Percentiles rank a stretch among this genome's conserved stretches.
Evolutionary conservation across 2,329 filamentous ascomycete species (phyloP).

Genomic region (Alternaria sp.): DNA sequence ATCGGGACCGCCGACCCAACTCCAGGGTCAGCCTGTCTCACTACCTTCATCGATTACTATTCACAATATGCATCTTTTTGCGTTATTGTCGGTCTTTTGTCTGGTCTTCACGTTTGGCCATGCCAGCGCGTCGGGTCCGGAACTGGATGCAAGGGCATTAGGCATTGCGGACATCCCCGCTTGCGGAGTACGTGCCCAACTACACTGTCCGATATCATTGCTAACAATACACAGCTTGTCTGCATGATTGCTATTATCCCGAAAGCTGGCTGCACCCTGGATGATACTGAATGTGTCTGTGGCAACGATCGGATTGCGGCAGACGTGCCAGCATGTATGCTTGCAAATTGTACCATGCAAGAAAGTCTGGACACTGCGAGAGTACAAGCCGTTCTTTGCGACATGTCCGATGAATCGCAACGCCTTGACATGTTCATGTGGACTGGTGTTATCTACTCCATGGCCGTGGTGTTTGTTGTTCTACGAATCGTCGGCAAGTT

Average conservation of each 20-base stretch:
- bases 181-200: constrained; percentile 22
- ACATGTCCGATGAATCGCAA: constrained; percentile 22
- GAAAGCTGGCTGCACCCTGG: constrained; percentile 17
- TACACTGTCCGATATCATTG: background rate
- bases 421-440: constrained; percentile 5
- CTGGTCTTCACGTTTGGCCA: background rate
- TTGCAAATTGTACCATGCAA: constrained; percentile 31
- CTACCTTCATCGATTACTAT: background rate
- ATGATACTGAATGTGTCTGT: constrained; percentile 26
- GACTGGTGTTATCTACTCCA: constrained; percentile 18
- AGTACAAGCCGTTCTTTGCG: constrained; percentile 29
- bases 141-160: constrained; percentile 4
- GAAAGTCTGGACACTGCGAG: constrained; percentile 25
- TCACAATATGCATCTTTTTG: constrained; percentile 2
- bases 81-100: background rate
- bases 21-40: background rate
- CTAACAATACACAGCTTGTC: constrained; percentile 15
- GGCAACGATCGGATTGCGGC: constrained; percentile 8
- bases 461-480: constrained; percentile 19
- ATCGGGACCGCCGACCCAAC: background rate
- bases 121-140: background rate
- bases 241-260: constrained; percentile 24
- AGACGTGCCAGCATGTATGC: constrained; percentile 19
- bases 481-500: constrained; percentile 22
- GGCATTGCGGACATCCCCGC: constrained; percentile 24